A percentile compares a stretch with the other conserved stretches of the same genome.
phyloP scores from a whole-genome alignment of 129 eudicot species.

The Saposhnikovia divaricata region DNA sequence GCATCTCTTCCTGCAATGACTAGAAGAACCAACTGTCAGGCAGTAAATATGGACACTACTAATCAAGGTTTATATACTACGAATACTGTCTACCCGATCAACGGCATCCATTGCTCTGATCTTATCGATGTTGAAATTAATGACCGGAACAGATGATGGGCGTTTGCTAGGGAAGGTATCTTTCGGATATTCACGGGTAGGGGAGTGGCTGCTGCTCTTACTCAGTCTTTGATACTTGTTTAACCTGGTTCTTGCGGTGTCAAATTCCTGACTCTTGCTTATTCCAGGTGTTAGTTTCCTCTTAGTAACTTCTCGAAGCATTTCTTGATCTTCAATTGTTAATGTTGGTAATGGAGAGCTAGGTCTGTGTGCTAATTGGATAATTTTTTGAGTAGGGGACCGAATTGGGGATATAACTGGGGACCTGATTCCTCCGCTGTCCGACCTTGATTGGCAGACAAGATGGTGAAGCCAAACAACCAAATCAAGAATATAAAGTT shows the following conservation, averaged over 20 bases:
- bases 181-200: conserved; percentile 42
- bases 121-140: conserved; percentile 61
- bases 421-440: conserved; percentile 50
- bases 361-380: conserved; percentile 39
- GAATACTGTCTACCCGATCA: conserved; percentile 70
- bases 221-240: conserved; percentile 64
- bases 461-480: conserved; percentile 95
- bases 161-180: conserved; percentile 72
- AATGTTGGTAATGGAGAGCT: conserved; percentile 50
- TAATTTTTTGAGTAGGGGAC: conserved; percentile 60
- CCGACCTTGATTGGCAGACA: conserved; percentile 49
- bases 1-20: not conserved
- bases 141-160: conserved; percentile 73
- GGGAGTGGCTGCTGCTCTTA: conserved; percentile 91
- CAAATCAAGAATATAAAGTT: conserved; percentile 71
- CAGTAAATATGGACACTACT: not conserved
- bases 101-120: conserved; percentile 82
- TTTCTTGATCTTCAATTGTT: conserved; percentile 72
- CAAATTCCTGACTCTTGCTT: conserved; percentile 92
- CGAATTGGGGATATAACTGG: conserved; percentile 83
- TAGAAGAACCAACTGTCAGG: not conserved
- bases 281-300: conserved; percentile 88
- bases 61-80: conserved; percentile 14
- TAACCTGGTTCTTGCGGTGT: conserved; percentile 38
- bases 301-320: conserved; percentile 76